Conservation (phyloP, 2,329 filamentous ascomycete genomes). For the Fusarium keratoplasticum region DNA sequence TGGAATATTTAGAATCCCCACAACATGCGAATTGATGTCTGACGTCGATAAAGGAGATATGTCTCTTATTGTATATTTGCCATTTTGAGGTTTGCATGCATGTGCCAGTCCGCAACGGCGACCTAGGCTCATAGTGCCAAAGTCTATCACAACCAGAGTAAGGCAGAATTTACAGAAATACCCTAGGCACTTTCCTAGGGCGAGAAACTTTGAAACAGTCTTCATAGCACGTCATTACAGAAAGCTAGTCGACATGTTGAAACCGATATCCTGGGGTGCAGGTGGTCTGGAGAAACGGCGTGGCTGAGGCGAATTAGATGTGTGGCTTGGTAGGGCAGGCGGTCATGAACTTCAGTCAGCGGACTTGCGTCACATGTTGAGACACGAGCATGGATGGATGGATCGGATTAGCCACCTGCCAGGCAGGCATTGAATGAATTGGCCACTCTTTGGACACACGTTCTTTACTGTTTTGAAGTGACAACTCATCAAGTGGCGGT, state of each 20-base stretch:
- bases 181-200: background rate
- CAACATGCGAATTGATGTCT: no score
- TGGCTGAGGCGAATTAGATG: slow-evolving; percentile 10
- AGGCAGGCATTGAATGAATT: slow-evolving; percentile 4
- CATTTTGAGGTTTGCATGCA: background rate
- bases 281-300: background rate
- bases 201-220: background rate
- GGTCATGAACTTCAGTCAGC: slow-evolving; percentile 34
- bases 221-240: background rate
- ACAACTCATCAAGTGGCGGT: slow-evolving; percentile 34
- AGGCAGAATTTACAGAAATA: background rate
- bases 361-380: slow-evolving; percentile 34
- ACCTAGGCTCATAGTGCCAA: background rate
- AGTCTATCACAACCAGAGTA: background rate
- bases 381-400: slow-evolving; percentile 8
- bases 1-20: no score
- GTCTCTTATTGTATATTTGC: background rate
- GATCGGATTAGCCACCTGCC: slow-evolving; percentile 12
- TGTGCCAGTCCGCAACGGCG: background rate
- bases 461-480: slow-evolving; percentile 13
- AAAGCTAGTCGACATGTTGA: background rate
- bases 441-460: background rate
- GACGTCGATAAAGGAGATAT: background rate
- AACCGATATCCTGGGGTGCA: background rate
- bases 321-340: slow-evolving; percentile 9